Base-by-base conservation (phyloP, 2,329 filamentous ascomycete species). In the Ceratocystis ficicola region DNA sequence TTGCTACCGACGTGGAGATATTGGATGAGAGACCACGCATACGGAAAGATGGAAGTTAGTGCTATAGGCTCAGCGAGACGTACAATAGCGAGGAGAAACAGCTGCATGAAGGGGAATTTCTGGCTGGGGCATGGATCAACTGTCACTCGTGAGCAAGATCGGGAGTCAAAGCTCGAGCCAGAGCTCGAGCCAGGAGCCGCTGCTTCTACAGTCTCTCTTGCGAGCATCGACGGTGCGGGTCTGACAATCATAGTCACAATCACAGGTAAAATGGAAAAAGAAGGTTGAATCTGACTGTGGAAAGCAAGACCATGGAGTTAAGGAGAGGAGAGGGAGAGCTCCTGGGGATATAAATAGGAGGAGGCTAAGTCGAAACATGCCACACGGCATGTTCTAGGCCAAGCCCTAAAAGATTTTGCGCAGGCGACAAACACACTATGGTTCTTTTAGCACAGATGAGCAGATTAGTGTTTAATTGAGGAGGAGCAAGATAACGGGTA, bases 1-100 rank as follows among this genome's bases (percentile, higher is more conserved):
- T 85, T 83, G 71, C 83, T 81, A 69, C 87, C 88, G 70, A 92
- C 81, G 50, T 89, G 73, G 75, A 90, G 90, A 70, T 85, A 81
- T 75, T 89, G 89, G 70, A 93, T 86, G 70, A 93, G 85, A 68
- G 87, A 83, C 88, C 88, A 95, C 68, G 89, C 89, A 75, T 96
- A 96, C 22, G 92, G 92, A 72, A 93, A 95, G 75, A 96, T 94
- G 72, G 89, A 94, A 1, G 91, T 96, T 69, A 96, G 83, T 63
- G 92, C 91, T 71, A 96, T 93, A 25, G 92, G 92, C 76, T 96
- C 92, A 64, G 91, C 89, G 70, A 96, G 84, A 69, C 92, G 90
- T 73, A 95, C 92, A 79, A 96, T 90, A 74, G 90, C 91, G 70
- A 96, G 82, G 20, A 96, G 77, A 71, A 93, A 91, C 30, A 96